Evolutionary conservation across 345 rosid species (phyloP), one percentile per base, ranked within the genome.

Genomic region (Camelina hispida): DNA sequence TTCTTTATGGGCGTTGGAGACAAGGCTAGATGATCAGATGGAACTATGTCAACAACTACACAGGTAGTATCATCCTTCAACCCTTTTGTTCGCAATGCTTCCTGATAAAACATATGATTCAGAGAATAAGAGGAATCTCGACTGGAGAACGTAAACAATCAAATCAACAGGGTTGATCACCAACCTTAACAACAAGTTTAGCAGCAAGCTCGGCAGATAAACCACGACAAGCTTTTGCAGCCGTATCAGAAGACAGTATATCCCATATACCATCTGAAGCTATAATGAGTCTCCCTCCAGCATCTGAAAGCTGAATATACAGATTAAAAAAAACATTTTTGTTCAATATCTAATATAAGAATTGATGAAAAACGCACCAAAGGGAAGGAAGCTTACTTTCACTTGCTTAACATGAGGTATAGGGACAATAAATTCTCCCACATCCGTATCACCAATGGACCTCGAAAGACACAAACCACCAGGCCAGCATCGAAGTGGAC

Each of bases 181-280:
- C 80, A 82, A 93, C 99, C 98, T 96, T 93, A 75, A 96, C 99
- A 57, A 96, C 97, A 66, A 93, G 80, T 84, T 91, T 96, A 55
- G 98, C 98, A 70, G 99, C 98, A 81, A 96, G 93, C 81, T 93
- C 98, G 2, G 99, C 91, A 6, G 98, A 89, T 79, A 96, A 83
- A 69, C 99, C 99, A 16, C 96, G 91, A 42, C 98, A 96, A 67
- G 91, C 85, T 80, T 91, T 87, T 73, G 99, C 98, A 77, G 99
- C 99, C 87, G 83, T 30, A 69, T 89, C 98, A 72, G 98, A 96
- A 73, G 98, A 82, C 78, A 96, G 71, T 52, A 97, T 87, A 80
- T 96, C 99, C 99, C 98, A 96, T 61, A 96, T 93, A 76, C 99
- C 99, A 83, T 96, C 99, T 57, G 99, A 96, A 62, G 99, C 99